Base-by-base conservation (phyloP, 768 basidiomycete species). In the Naganishia antarctica region DNA sequence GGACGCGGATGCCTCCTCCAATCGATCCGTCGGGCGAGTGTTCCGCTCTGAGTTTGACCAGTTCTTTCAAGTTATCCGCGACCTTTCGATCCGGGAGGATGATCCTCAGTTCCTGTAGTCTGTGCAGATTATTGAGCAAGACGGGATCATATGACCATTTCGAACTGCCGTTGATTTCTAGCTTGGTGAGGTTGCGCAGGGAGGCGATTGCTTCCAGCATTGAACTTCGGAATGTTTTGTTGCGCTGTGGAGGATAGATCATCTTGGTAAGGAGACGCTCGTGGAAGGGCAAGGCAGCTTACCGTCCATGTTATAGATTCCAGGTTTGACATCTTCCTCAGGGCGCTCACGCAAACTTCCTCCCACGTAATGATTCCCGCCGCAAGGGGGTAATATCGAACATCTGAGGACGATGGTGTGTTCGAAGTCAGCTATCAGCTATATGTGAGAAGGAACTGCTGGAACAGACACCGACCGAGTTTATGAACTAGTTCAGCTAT, bases 91-190 rank as follows among this genome's bases (percentile, higher is more conserved):
- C 65, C 40, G 65, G 65, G 28, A 62, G 23, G 21, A 60, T 44
- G 0, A 66, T 31, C 49, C 43, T 23, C 8, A 66, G 21, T 47
- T 66, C 65, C n/a, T 57, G 47, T 18, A 66, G 16, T 15, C 50
- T 7, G 11, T 40, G n/a, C 4, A 66, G 60, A n/a, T 46, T 44
- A 16, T 34, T 28, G 21, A 66, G 37, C n/a, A 61, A 15, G 2
- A 28, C 21, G 21, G 60, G 65, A 15, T 66, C 49, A 29, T 61
- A 61, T 7, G 51, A 32, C 34, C 49, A 60, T 32, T 40, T 31
- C 1, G 60, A 61, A 34, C 57, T 47, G 7, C 65, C 65, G 43
- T 66, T 66, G 8, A 66, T 61, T 51, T 66, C 65, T 25, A 66
- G 48, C 44, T 47, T 61, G 9, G 49, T 61, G 1, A 66, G 60